A percentile compares a stretch with the other conserved stretches of the same genome.
Evolutionary conservation across 306 rosid genomes (phyloP).

Genomic region (Trifolium pratense): DNA sequence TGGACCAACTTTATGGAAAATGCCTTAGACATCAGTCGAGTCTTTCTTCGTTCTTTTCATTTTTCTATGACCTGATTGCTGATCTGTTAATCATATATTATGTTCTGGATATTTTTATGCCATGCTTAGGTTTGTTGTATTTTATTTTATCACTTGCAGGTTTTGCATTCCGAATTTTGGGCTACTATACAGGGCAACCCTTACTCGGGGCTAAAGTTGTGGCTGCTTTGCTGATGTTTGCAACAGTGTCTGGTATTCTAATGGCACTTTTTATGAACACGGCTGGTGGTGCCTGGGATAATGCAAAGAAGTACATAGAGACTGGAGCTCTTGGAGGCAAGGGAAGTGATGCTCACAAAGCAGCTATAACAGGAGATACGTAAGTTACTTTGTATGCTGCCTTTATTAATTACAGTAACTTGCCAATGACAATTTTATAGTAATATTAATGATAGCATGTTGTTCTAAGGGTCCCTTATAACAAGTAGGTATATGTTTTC

Average conservation of each 20-base stretch:
- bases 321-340: slow-evolving; percentile 98
- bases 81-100: slow-evolving; percentile 25
- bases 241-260: slow-evolving; percentile 93
- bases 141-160: slow-evolving; percentile 63
- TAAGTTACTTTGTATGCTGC: slow-evolving; percentile 50
- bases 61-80: slow-evolving; percentile 9
- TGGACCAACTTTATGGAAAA: slow-evolving; percentile 21
- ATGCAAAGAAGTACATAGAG: slow-evolving; percentile 96
- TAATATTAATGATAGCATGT: slow-evolving; percentile 3
- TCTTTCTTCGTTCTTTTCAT: neutral
- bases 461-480: slow-evolving; percentile 8
- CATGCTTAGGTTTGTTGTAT: slow-evolving; percentile 36
- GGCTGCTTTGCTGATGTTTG: slow-evolving; percentile 92
- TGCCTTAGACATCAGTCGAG: slow-evolving; percentile 18
- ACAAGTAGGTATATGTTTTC: neutral
- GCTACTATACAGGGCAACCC: slow-evolving; percentile 89
- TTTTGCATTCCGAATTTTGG: slow-evolving; percentile 82
- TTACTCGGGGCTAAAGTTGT: slow-evolving; percentile 96
- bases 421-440: neutral
- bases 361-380: slow-evolving; percentile 97
- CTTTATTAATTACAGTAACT: slow-evolving; percentile 22
- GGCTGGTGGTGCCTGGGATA: slow-evolving; percentile 99
- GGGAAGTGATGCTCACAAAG: slow-evolving; percentile 97
- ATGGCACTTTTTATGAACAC: slow-evolving; percentile 99
- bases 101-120: slow-evolving; percentile 21